phyloP scores from a whole-genome alignment of 2,329 filamentous ascomycete genomes.

The Talaromyces islandicus region DNA sequence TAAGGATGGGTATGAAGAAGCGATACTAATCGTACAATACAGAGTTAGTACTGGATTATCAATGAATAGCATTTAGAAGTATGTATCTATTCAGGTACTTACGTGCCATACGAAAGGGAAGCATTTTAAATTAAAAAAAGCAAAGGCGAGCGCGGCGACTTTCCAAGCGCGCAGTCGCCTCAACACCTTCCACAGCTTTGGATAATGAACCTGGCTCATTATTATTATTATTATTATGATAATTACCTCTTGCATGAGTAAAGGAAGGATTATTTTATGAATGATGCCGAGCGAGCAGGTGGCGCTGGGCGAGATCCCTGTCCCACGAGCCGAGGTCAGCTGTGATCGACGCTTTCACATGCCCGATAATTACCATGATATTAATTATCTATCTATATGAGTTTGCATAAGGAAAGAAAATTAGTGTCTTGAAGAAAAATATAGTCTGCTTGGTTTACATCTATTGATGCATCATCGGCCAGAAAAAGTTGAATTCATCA shows the following conservation, averaged over 20 bases:
- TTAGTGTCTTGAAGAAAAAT: background rate
- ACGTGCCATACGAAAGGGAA: conserved; percentile 12
- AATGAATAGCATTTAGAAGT: background rate
- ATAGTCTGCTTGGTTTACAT: background rate
- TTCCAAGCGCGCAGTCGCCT: background rate
- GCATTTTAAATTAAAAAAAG: conserved; percentile 9
- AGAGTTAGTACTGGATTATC: background rate
- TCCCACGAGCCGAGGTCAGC: background rate
- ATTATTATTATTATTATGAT: background rate
- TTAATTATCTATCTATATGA: background rate
- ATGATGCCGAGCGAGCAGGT: background rate
- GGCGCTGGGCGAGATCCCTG: background rate
- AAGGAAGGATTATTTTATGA: background rate
- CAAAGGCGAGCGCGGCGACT: conserved; percentile 4
- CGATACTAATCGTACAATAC: background rate
- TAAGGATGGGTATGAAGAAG: conserved; percentile 5
- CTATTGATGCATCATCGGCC: background rate
- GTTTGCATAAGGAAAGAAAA: background rate
- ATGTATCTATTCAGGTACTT: conserved; percentile 1
- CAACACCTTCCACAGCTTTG: background rate
- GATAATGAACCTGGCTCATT: background rate
- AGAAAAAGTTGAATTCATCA: background rate
- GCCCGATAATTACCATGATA: too few relatives aligned
- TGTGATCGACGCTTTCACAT: background rate
- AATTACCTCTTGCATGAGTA: too few relatives aligned